Conservation (phyloP, 208 protist genomes). For the Borovskyia barvae region DNA sequence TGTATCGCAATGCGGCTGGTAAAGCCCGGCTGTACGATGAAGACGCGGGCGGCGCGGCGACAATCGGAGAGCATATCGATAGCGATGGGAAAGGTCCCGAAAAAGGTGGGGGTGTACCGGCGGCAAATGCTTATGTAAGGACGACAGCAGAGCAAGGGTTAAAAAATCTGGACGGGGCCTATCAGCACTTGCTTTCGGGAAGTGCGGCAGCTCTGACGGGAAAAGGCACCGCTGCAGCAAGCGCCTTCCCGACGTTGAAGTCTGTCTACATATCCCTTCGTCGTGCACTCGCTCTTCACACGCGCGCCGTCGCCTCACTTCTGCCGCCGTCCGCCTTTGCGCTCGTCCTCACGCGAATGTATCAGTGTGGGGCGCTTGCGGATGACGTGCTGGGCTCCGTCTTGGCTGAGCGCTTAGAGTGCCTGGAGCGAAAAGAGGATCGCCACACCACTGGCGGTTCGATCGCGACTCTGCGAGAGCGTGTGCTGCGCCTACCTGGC, state of each 20-base stretch:
- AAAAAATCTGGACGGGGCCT: too few species aligned
- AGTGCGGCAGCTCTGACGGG: background rate
- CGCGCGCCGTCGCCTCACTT: constrained; percentile 26
- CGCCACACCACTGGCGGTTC: constrained; percentile 2
- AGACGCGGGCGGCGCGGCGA: too few species aligned
- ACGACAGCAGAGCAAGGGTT: too few species aligned
- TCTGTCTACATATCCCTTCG: constrained; percentile 27
- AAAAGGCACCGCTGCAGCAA: too few species aligned
- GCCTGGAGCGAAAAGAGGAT: background rate
- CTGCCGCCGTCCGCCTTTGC: constrained; percentile 29
- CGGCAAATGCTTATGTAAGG: too few species aligned
- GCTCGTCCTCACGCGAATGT: constrained; percentile 45
- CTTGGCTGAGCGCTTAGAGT: constrained; percentile 24
- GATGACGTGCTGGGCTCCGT: constrained; percentile 76
- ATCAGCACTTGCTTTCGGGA: too few species aligned
- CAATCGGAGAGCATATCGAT: too few species aligned
- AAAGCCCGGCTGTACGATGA: too few species aligned
- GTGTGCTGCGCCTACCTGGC: constrained; percentile 11
- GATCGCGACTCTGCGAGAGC: constrained; percentile 9
- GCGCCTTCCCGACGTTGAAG: too few species aligned
- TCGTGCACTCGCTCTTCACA: constrained; percentile 58
- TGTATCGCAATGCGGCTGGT: too few species aligned
- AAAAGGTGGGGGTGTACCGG: too few species aligned
- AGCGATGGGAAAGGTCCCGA: too few species aligned
- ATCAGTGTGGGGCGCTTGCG: constrained; percentile 58